Evolutionary conservation across 176 grass and related monocot genomes (phyloP).

Genomic region (Alloteropsis semialata): DNA sequence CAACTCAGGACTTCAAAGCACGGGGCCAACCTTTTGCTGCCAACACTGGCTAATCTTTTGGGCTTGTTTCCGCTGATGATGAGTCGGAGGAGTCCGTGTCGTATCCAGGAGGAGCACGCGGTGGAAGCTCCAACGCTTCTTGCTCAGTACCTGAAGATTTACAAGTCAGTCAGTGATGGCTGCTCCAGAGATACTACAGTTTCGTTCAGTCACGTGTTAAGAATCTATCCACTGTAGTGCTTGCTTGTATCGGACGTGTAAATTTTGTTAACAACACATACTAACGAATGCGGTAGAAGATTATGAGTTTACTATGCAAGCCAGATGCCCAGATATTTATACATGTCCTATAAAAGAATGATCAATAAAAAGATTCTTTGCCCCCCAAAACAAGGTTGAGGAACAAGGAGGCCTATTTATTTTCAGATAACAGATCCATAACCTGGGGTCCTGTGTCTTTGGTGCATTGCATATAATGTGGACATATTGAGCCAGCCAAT

Average conservation of each 20-base stretch:
- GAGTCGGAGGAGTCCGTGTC: conserved; percentile 18
- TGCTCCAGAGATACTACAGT: not conserved
- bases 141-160: conserved; percentile 35
- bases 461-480: not conserved
- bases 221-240: not conserved
- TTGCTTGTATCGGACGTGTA: not conserved
- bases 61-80: conserved; percentile 18
- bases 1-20: not conserved
- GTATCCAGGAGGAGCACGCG: conserved; percentile 39
- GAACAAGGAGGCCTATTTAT: conserved; percentile 10
- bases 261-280: not conserved
- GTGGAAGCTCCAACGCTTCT: conserved; percentile 41
- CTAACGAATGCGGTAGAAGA: not conserved
- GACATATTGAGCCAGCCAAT: not conserved
- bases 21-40: not conserved
- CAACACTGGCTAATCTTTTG: conserved; percentile 13
- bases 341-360: not conserved
- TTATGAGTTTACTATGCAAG: not conserved
- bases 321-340: not conserved
- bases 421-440: not conserved
- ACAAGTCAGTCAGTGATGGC: not conserved
- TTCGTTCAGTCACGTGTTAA: conserved; percentile 11
- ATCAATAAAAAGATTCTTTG: conserved; percentile 4
- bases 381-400: not conserved
- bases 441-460: not conserved